phyloP scores from a whole-genome alignment of 768 basidiomycete genomes.

The Mycena polygramma region DNA sequence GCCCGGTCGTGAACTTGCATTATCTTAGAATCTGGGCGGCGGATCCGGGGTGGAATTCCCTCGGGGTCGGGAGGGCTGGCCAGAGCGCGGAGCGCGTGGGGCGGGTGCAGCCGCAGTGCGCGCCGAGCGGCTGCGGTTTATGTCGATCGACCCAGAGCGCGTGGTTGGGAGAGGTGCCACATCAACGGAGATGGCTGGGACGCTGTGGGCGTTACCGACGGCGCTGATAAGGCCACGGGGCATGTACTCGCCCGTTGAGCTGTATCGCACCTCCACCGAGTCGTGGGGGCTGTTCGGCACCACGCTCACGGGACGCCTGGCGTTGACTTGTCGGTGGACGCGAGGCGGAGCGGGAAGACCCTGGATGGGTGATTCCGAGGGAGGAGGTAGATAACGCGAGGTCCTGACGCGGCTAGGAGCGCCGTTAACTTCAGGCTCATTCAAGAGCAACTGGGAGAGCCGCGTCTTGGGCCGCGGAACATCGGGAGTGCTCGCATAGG shows the following conservation, averaged over 20 bases:
- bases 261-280: conserved; percentile 30
- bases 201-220: conserved; percentile 32
- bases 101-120: conserved; percentile 7
- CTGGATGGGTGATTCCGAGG: conserved; percentile 33
- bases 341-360: conserved; percentile 57
- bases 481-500: conserved; percentile 28
- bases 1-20: conserved; percentile 18
- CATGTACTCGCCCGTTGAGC: conserved; percentile 40
- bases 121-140: conserved; percentile 27
- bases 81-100: not conserved
- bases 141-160: conserved; percentile 22
- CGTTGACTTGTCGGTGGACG: conserved; percentile 17
- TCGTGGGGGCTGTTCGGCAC: conserved; percentile 21
- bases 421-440: conserved; percentile 30
- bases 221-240: conserved; percentile 39
- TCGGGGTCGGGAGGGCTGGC: conserved; percentile 12
- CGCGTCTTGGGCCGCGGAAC: conserved; percentile 20
- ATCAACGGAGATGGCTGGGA: conserved; percentile 25
- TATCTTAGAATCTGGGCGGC: conserved; percentile 20
- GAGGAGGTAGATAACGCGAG: conserved; percentile 28
- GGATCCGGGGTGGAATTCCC: conserved; percentile 27
- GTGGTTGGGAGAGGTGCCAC: not conserved
- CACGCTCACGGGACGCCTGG: conserved; percentile 21
- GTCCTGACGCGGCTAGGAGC: conserved; percentile 23
- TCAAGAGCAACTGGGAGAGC: conserved; percentile 32